Conservation (phyloP, 495 filamentous ascomycete genomes). For the Chaetomidium leptoderma region DNA sequence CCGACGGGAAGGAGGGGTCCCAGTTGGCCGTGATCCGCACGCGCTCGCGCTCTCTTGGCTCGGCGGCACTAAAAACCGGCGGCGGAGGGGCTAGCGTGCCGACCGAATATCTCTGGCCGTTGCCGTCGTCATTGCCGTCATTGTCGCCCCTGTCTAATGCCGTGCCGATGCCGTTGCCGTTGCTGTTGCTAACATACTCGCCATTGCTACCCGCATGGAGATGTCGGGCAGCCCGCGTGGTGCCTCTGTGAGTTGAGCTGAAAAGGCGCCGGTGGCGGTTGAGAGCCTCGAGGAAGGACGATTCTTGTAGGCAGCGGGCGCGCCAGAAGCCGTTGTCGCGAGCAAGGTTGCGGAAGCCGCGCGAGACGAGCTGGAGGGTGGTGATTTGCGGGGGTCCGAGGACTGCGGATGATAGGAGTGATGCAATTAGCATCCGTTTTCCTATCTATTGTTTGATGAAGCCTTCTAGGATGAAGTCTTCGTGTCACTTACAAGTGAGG, state of each 20-base stretch:
- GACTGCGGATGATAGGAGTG: constrained; percentile 42
- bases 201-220: background rate
- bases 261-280: constrained; percentile 42
- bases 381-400: constrained; percentile 66
- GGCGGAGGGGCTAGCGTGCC: background rate
- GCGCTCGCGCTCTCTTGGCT: constrained; percentile 41
- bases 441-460: background rate
- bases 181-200: too few species aligned
- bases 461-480: background rate
- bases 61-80: background rate
- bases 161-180: background rate
- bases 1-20: constrained; percentile 70
- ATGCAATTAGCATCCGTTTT: background rate
- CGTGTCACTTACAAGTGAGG: constrained; percentile 57
- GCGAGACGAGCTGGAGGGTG: constrained; percentile 65
- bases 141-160: too few species aligned
- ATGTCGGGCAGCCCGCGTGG: background rate
- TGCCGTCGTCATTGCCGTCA: too few species aligned
- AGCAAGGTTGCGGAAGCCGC: constrained; percentile 59
- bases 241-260: constrained; percentile 25
- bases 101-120: too few species aligned
- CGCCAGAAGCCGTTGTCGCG: constrained; percentile 78
- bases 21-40: constrained; percentile 63
- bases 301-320: constrained; percentile 66
- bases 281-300: constrained; percentile 50